A percentile compares a stretch with the other conserved stretches of the same genome.
Conservation (phyloP, 1,139 yeast species). For the Suhomyces panamericanus region DNA sequence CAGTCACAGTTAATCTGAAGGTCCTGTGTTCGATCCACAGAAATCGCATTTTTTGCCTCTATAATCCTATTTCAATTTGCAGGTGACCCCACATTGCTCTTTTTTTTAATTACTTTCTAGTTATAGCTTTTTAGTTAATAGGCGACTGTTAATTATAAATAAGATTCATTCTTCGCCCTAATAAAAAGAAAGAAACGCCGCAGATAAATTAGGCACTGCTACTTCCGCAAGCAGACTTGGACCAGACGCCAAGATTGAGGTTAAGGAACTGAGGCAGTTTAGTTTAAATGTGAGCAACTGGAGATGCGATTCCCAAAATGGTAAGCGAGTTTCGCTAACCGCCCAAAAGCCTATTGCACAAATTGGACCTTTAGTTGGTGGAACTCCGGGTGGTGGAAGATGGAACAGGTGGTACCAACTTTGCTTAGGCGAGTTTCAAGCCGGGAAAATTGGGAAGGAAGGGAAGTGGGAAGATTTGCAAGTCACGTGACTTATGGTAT, state of each 20-base stretch:
- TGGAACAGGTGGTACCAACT: not conserved
- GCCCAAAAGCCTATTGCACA: not conserved
- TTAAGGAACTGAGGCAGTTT: not conserved
- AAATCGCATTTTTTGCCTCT: constrained; percentile 15
- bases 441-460: not conserved
- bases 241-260: not conserved
- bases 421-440: not conserved
- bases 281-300: not conserved
- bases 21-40: constrained; percentile 58
- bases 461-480: no score
- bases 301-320: constrained; percentile 1
- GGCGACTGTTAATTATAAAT: no score
- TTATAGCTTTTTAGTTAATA: no score
- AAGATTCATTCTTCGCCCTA: no score
- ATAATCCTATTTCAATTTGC: no score
- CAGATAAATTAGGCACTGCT: no score
- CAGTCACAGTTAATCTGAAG: constrained; percentile 51
- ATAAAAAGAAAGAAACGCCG: no score
- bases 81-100: not conserved
- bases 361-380: not conserved
- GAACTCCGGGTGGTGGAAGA: not conserved
- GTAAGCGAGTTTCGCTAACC: constrained; percentile 3
- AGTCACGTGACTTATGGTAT: no score
- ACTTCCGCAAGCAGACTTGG: no score
- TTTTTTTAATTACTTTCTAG: no score